These are phyloP conservation scores for Beauveria scarabaeidicola DNA, from an alignment of 2,329 filamentous ascomycete genomes.

Conservation along the genomic window DNA sequence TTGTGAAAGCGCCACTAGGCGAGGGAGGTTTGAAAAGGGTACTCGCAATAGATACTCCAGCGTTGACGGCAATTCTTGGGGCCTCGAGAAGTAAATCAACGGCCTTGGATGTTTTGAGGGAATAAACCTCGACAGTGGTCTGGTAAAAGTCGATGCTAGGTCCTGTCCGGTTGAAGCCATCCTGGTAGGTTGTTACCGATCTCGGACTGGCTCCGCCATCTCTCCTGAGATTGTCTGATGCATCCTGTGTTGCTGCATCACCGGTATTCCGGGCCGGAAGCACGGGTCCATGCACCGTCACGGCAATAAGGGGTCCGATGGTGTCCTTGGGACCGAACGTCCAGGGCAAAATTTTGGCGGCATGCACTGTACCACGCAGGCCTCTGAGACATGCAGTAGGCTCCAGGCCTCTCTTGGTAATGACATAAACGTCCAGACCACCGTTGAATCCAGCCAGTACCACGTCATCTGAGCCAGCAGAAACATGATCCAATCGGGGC, in stretches of 20 bases:
- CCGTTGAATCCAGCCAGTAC: conserved; percentile 74
- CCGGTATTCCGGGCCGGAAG: conserved; percentile 28
- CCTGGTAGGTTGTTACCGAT: conserved; percentile 30
- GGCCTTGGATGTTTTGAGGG: conserved; percentile 63
- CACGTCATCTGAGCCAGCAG: conserved; percentile 49
- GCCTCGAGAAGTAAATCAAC: conserved; percentile 67
- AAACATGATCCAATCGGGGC: conserved; percentile 31
- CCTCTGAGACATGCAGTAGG: conserved; percentile 64
- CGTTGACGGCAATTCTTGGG: conserved; percentile 51
- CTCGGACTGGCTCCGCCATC: conserved; percentile 36
- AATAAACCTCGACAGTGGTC: conserved; percentile 84
- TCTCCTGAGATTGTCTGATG: conserved; percentile 29
- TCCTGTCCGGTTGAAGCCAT: conserved; percentile 24
- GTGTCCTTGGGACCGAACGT: conserved; percentile 44
- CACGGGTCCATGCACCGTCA: conserved; percentile 72
- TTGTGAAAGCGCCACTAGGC: conserved; percentile 62
- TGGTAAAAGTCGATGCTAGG: conserved; percentile 58
- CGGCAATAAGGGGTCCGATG: conserved; percentile 64
- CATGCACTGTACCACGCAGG: conserved; percentile 68
- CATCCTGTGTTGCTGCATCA: conserved; percentile 23
- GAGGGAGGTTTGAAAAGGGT: conserved; percentile 59
- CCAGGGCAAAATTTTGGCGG: conserved; percentile 77
- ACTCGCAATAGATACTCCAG: conserved; percentile 47
- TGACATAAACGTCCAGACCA: conserved; percentile 64
- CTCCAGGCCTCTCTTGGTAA: conserved; percentile 64